These are phyloP conservation scores for Dactylellina sp. DNA, from an alignment of 2,329 filamentous ascomycete species.

Conservation along the genomic window DNA sequence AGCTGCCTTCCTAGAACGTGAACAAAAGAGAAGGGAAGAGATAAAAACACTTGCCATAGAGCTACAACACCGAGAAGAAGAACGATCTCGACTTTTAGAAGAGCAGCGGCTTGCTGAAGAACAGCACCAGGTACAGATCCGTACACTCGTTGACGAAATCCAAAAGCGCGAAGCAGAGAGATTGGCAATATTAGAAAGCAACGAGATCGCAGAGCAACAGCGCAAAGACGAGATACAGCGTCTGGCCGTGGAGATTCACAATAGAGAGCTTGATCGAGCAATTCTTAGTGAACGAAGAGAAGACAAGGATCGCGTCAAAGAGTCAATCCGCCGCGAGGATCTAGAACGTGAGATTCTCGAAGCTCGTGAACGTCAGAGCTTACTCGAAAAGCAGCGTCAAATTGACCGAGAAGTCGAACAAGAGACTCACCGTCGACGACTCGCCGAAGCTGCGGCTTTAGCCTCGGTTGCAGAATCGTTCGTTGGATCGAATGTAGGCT, in stretches of 20 bases:
- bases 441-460: conserved; percentile 47
- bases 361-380: conserved; percentile 25
- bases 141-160: conserved; percentile 43
- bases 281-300: conserved; percentile 50
- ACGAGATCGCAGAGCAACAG: conserved; percentile 53
- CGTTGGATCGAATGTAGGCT: conserved; percentile 25
- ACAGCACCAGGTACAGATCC: conserved; percentile 36
- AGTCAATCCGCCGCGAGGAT: conserved; percentile 51
- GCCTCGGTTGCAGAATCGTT: conserved; percentile 30
- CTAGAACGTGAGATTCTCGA: conserved; percentile 48
- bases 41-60: conserved; percentile 41
- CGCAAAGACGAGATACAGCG: conserved; percentile 46
- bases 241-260: conserved; percentile 42
- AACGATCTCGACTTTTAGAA: conserved; percentile 40
- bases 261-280: conserved; percentile 45
- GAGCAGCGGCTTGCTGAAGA: conserved; percentile 38
- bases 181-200: conserved; percentile 35
- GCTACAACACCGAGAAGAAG: conserved; percentile 37
- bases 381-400: conserved; percentile 34
- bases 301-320: conserved; percentile 44
- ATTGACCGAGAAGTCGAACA: conserved; percentile 49
- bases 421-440: conserved; percentile 45
- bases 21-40: conserved; percentile 44
- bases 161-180: conserved; percentile 46
- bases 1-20: conserved; percentile 48